Percentiles rank a stretch among this genome's conserved stretches.
These are phyloP conservation scores for Acorus calamus DNA, from an alignment of 106 monocot genomes.

Conservation along the genomic window DNA sequence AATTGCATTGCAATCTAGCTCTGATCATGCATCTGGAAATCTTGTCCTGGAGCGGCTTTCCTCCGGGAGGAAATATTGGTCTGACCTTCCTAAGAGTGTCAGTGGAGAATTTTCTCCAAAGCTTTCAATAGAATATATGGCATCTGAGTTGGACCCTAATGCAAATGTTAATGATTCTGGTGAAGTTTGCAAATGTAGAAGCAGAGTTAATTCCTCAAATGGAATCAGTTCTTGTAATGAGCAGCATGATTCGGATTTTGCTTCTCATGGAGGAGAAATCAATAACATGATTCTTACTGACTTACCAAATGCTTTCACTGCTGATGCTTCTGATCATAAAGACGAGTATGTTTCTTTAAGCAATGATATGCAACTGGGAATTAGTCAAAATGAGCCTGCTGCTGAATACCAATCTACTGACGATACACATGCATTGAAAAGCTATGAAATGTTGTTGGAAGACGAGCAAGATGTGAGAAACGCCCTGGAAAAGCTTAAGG, in stretches of 20 bases:
- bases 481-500: constrained; percentile 19
- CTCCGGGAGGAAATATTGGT: constrained; percentile 64
- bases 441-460: neutral
- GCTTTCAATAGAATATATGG: neutral
- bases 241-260: neutral
- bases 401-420: neutral
- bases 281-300: too few relatives aligned
- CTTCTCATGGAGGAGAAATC: neutral
- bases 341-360: too few relatives aligned
- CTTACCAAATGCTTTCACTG: too few relatives aligned
- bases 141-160: constrained; percentile 8
- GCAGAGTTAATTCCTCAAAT: neutral
- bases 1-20: constrained; percentile 20
- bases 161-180: constrained; percentile 1
- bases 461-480: constrained; percentile 13
- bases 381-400: neutral
- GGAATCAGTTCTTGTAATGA: neutral
- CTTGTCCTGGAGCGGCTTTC: constrained; percentile 50
- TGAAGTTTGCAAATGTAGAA: constrained; percentile 5
- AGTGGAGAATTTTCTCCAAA: constrained; percentile 7
- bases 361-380: too few relatives aligned
- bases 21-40: constrained; percentile 8
- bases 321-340: too few relatives aligned
- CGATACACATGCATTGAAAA: neutral
- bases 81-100: constrained; percentile 38